Evolutionary conservation across 2,329 filamentous ascomycete species (phyloP), one percentile per base, ranked within the genome.

Genomic region (Apiospora koreana): DNA sequence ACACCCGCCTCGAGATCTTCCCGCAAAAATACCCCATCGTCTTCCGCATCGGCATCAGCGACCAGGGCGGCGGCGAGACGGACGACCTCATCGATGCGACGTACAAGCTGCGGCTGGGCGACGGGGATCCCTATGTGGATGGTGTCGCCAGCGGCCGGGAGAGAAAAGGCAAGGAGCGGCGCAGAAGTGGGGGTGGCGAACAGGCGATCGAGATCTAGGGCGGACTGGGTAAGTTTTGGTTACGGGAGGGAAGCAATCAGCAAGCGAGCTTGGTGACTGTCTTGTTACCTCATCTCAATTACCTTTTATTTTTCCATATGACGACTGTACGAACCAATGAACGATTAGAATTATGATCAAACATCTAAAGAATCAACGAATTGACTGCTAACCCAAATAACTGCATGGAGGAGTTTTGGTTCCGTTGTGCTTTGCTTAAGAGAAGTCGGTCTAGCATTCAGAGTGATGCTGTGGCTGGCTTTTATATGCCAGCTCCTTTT

Each of bases 11-110:
- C n/a, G 38, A 21, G 14, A 21, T 35, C 42, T 38, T 45, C 18
- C 54, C 48, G n/a, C 28, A 28, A 14, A 46, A 38, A 21, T 69
- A 65, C 28, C 68, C 68, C 31, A 64, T 69, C 21, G 16, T 65
- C 10, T 62, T 69, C 10, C 50, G 28, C 28, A 65, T 69, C 2
- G 41, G 38, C 3, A 45, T 69, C 41, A 45, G 41, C 42, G 68
- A 46, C 41, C 68, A 45, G 41, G 7, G 16, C 25, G 65, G 43
- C 28, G 45, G 21, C 14, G 23, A 35, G 42, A 38, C 65, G 23
- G 31, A 50, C 16, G 65, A 38, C 16, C 25, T 67, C 23, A 48
- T 50, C 43, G 31, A 43, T 43, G 65, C 65, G 41, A 48, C 65
- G 43, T 67, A 67, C 43, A 45, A 43, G 21, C 65, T 67, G 35